These are phyloP conservation scores for Astraeus odoratus DNA, from an alignment of 768 basidiomycete species.

Conservation along the genomic window DNA sequence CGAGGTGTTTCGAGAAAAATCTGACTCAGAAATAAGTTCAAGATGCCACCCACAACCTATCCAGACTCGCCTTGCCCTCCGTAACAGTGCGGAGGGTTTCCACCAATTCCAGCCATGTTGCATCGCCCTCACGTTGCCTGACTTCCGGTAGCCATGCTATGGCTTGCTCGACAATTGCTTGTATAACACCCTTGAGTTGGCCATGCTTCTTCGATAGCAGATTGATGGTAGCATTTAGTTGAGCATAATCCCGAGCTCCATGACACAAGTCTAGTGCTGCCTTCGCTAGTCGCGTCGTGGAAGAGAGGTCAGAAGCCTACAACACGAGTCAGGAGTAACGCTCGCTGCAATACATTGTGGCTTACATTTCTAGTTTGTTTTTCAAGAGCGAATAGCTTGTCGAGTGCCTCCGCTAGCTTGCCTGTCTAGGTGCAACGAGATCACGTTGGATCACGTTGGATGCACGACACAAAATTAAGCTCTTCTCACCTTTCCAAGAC, in stretches of 20 bases:
- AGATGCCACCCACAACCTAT: background rate
- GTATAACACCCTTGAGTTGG: slow-evolving; percentile 85
- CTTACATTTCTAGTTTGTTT: slow-evolving; percentile 94
- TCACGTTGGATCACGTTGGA: background rate
- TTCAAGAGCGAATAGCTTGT: slow-evolving; percentile 84
- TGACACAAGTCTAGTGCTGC: slow-evolving; percentile 67
- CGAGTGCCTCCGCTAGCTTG: slow-evolving; percentile 78
- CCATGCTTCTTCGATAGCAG: slow-evolving; percentile 92
- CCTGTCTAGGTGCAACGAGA: slow-evolving; percentile 49
- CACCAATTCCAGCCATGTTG: slow-evolving; percentile 80
- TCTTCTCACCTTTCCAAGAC: slow-evolving; percentile 60
- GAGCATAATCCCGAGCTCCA: slow-evolving; percentile 58
- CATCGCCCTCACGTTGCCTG: slow-evolving; percentile 56
- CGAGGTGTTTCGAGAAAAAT: slow-evolving; percentile 96
- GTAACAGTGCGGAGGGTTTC: slow-evolving; percentile 88
- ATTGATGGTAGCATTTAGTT: slow-evolving; percentile 63
- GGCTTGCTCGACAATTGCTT: slow-evolving; percentile 84
- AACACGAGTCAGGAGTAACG: background rate
- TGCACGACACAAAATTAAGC: slow-evolving; percentile 4
- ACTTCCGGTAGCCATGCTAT: slow-evolving; percentile 80
- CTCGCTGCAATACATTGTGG: slow-evolving; percentile 2
- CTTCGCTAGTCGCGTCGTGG: slow-evolving; percentile 84
- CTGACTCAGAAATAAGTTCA: slow-evolving; percentile 32
- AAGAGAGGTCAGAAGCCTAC: slow-evolving; percentile 86
- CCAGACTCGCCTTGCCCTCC: slow-evolving; percentile 83